Conservation (phyloP, 202 grass and related monocot genomes). For the Carex arenaria region DNA sequence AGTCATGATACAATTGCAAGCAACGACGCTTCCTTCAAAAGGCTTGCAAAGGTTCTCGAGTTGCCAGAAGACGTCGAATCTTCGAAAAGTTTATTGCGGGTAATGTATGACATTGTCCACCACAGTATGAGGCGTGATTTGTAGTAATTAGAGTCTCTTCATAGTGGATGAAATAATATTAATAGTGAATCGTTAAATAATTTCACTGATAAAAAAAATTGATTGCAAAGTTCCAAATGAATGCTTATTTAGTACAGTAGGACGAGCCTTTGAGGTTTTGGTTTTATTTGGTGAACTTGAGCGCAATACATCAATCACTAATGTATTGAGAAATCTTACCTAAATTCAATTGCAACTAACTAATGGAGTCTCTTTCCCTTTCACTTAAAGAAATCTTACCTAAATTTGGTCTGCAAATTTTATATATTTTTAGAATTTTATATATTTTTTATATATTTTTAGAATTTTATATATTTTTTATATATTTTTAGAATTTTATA, state of each 20-base stretch:
- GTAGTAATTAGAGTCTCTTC: not conserved
- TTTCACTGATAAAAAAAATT: not conserved
- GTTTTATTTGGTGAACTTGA: too few species aligned
- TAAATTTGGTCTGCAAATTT: too few species aligned
- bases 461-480: too few species aligned
- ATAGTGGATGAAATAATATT: not conserved
- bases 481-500: too few species aligned
- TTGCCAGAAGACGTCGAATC: constrained; percentile 64
- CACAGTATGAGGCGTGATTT: constrained; percentile 30
- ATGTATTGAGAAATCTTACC: not conserved
- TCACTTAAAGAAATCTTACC: not conserved
- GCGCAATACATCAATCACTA: too few species aligned
- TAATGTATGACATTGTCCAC: constrained; percentile 69
- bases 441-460: too few species aligned
- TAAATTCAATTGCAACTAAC: not conserved
- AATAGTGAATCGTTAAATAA: not conserved
- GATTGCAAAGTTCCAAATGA: not conserved
- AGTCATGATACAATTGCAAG: constrained; percentile 39
- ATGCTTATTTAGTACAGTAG: not conserved
- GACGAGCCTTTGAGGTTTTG: not conserved
- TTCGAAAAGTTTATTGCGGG: constrained; percentile 49
- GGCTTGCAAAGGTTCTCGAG: constrained; percentile 70
- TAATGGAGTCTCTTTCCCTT: not conserved
- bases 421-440: too few species aligned
- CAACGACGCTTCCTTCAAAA: constrained; percentile 44